A percentile compares a stretch with the other conserved stretches of the same genome.
These are phyloP conservation scores for California macrophylla DNA, from an alignment of 441 rosid genomes.

Conservation along the genomic window DNA sequence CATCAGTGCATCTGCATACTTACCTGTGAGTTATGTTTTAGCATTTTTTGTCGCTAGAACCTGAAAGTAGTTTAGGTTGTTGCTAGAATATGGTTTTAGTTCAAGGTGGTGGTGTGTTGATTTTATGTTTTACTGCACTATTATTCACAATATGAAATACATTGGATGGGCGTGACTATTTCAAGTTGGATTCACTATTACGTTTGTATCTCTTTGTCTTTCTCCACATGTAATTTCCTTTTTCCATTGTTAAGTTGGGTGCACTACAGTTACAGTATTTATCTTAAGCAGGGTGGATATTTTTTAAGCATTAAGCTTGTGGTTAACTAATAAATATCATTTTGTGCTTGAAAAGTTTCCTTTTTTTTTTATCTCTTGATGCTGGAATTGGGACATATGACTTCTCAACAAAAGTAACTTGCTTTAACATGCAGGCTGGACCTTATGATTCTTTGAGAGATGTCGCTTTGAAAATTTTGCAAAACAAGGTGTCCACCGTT, in stretches of 20 bases:
- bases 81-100: neutral
- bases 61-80: neutral
- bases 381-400: neutral
- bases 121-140: neutral
- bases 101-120: neutral
- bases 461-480: slow-evolving; percentile 43
- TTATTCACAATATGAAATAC: no score
- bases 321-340: no score
- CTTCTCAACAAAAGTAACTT: neutral
- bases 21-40: neutral
- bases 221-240: neutral
- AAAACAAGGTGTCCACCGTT: slow-evolving; percentile 38
- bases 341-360: no score
- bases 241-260: neutral
- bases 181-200: neutral
- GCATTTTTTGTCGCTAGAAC: neutral
- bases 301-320: no score
- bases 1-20: neutral
- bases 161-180: no score
- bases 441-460: slow-evolving; percentile 50
- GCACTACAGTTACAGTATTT: neutral
- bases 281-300: neutral
- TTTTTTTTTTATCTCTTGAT: neutral
- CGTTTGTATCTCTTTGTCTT: neutral
- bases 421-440: slow-evolving; percentile 34